Percentiles rank a stretch among this genome's conserved stretches.
Conservation (phyloP, 2,329 filamentous ascomycete species). For the Daldinia sp. region DNA sequence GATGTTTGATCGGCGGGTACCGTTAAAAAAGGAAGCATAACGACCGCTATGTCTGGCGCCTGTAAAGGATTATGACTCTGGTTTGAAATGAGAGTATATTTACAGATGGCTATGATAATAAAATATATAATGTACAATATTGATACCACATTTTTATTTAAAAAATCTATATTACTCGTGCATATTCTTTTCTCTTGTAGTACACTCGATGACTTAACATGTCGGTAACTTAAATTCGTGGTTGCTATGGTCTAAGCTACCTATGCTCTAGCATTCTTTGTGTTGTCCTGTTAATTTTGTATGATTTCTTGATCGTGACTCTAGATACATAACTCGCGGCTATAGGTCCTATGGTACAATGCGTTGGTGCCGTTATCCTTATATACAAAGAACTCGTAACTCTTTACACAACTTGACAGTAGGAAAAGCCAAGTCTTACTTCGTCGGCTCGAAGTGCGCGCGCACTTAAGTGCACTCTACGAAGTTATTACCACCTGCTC, state of each 20-base stretch:
- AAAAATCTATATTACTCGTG: background rate
- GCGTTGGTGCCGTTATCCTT: background rate
- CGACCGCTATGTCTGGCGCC: background rate
- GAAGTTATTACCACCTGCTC: constrained; percentile 72
- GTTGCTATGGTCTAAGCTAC: background rate
- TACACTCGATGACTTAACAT: background rate
- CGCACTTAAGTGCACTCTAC: constrained; percentile 61
- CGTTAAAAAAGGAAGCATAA: constrained; percentile 7
- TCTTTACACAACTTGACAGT: background rate
- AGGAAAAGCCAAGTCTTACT: background rate
- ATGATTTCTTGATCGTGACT: background rate
- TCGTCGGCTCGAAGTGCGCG: background rate
- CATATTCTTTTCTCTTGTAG: background rate
- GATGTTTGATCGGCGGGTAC: constrained; percentile 2
- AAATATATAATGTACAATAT: constrained; percentile 3
- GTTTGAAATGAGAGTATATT: background rate
- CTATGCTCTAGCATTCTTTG: background rate
- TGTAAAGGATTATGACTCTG: background rate
- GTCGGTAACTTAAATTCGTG: no score
- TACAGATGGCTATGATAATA: no score
- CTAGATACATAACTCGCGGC: background rate
- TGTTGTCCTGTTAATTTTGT: background rate
- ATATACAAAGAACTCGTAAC: background rate
- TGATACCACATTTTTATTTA: constrained; percentile 17
- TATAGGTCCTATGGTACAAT: background rate